Conservation (phyloP, 2,329 filamentous ascomycete genomes). For the Colletotrichum aenigma region DNA sequence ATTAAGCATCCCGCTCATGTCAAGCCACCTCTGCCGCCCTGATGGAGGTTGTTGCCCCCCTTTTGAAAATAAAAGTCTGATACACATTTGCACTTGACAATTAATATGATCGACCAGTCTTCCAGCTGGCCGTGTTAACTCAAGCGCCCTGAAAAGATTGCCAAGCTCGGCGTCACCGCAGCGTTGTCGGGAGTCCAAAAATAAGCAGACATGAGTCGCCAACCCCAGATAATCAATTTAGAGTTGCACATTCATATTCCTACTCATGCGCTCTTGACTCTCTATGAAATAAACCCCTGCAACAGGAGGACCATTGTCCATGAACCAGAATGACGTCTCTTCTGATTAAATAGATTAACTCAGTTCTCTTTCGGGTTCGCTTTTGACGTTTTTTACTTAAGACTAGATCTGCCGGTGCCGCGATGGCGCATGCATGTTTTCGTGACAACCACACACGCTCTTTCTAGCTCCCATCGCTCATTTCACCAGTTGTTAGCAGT, state of each 20-base stretch:
- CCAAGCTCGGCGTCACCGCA: background rate
- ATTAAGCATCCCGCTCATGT: too few relatives aligned
- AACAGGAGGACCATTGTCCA: background rate
- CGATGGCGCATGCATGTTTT: background rate
- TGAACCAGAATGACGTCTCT: background rate
- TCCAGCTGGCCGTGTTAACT: accelerated
- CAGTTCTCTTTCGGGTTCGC: background rate
- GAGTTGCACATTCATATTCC: background rate
- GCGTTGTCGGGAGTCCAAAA: background rate
- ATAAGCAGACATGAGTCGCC: background rate
- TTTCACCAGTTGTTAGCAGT: background rate
- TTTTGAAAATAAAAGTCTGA: too few relatives aligned
- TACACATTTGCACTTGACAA: too few relatives aligned
- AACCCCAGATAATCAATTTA: background rate
- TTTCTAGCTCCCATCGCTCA: background rate
- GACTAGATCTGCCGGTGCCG: background rate
- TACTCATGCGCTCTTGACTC: background rate
- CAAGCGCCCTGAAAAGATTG: background rate
- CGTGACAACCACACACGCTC: background rate
- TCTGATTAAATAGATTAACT: background rate
- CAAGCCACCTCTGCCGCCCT: too few relatives aligned
- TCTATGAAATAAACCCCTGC: background rate
- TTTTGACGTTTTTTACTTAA: background rate
- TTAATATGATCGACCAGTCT: too few relatives aligned
- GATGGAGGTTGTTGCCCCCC: too few relatives aligned